These are phyloP conservation scores for Irpex lacteus DNA, from an alignment of 1,284 basidiomycete species.

Conservation along the genomic window DNA sequence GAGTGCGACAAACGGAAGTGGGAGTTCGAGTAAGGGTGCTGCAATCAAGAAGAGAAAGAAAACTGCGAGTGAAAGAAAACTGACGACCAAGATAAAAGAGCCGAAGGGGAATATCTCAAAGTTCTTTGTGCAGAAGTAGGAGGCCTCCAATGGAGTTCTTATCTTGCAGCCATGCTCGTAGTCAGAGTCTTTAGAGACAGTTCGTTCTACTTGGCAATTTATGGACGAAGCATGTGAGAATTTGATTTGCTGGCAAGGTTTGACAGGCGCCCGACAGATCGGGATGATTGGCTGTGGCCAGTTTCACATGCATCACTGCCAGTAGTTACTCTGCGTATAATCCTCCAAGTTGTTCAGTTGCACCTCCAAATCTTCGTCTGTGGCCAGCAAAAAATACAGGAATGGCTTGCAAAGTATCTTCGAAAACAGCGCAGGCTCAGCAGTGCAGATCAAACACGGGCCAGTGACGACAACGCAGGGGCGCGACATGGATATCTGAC, in stretches of 20 bases:
- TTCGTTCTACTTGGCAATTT: neutral
- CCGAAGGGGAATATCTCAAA: constrained; percentile 64
- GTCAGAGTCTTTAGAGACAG: neutral
- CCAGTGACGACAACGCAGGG: neutral
- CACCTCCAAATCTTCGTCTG: too few relatives aligned
- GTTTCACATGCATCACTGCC: neutral
- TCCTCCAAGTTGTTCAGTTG: neutral
- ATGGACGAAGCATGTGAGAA: neutral
- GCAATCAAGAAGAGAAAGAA: constrained; percentile 37
- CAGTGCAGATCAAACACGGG: neutral
- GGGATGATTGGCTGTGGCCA: neutral
- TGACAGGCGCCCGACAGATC: neutral
- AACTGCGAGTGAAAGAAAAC: constrained; percentile 11
- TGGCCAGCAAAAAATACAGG: too few relatives aligned
- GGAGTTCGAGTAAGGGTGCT: constrained; percentile 8
- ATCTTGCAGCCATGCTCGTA: neutral
- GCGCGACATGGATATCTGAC: neutral
- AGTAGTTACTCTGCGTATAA: neutral
- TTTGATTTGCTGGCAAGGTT: neutral
- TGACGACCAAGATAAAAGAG: constrained; percentile 26
- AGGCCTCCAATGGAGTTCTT: neutral
- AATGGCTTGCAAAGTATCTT: too few relatives aligned
- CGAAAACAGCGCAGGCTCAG: too few relatives aligned
- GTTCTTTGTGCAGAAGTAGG: constrained; percentile 56
- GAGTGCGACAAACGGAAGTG: constrained; percentile 6